Percentiles rank a stretch among this genome's conserved stretches.
These are phyloP conservation scores for Histomonas meleagridis DNA, from an alignment of 208 protist species.

Conservation along the genomic window DNA sequence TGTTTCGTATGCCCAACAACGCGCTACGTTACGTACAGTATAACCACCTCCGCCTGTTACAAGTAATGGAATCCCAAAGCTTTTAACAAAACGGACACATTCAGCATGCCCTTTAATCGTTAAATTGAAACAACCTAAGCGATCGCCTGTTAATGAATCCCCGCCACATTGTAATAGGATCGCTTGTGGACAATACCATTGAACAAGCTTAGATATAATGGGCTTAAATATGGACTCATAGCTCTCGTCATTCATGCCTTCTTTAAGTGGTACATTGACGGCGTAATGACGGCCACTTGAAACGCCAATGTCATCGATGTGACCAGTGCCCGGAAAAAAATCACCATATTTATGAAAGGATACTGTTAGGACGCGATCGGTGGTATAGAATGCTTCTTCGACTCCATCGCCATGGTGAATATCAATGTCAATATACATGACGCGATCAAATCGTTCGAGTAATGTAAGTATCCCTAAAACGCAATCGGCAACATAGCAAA, in stretches of 20 bases:
- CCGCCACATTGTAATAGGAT: conserved; percentile 96
- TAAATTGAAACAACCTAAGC: conserved; percentile 85
- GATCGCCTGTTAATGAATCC: conserved; percentile 88
- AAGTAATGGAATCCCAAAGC: conserved; percentile 60
- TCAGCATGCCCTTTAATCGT: conserved; percentile 62
- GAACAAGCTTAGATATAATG: conserved; percentile 70
- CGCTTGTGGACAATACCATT: conserved; percentile 73
- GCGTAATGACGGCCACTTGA: conserved; percentile 64
- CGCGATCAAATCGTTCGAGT: conserved; percentile 65
- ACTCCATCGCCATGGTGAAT: conserved; percentile 72
- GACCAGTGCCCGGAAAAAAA: conserved; percentile 93
- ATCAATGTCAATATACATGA: conserved; percentile 79
- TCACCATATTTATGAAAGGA: conserved; percentile 80
- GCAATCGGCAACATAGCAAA: conserved; percentile 83
- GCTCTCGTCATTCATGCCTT: conserved; percentile 70
- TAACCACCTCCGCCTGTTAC: conserved; percentile 75
- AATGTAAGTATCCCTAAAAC: conserved; percentile 73
- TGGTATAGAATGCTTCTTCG: conserved; percentile 78
- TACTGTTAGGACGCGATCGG: conserved; percentile 75
- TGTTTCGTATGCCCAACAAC: conserved; percentile 67
- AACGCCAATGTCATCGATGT: conserved; percentile 67
- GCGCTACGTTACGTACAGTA: conserved; percentile 69
- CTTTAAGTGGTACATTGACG: conserved; percentile 80
- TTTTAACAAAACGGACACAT: conserved; percentile 66
- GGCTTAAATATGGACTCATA: conserved; percentile 80